Conservation (phyloP, 305 asterid genomes). For the Fraxinus baroniana region DNA sequence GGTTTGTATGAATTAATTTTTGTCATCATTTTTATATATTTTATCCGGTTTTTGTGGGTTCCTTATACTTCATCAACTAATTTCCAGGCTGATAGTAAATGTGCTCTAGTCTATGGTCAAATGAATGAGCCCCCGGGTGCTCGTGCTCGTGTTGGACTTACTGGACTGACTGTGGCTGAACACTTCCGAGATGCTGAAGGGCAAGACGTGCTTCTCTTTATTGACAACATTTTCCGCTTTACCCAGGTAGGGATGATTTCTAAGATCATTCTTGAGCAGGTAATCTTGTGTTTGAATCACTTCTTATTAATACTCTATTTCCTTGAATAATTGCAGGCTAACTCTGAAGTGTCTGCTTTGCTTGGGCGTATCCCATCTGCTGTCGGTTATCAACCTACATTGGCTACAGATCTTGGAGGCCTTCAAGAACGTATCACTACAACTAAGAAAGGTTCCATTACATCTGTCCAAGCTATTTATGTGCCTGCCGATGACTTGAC, state of each 20-base stretch:
- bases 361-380: constrained; percentile 99
- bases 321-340: constrained; percentile 52
- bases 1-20: constrained; percentile 36
- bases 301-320: background rate
- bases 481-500: constrained; percentile 99
- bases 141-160: constrained; percentile 99
- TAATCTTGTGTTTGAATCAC: background rate
- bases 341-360: constrained; percentile 98
- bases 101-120: constrained; percentile 96
- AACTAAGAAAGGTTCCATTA: constrained; percentile 90
- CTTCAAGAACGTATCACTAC: constrained; percentile 98
- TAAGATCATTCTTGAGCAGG: background rate
- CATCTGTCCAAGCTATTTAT: constrained; percentile 95
- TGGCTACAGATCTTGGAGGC: constrained; percentile 99
- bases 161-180: constrained; percentile 95
- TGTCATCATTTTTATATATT: background rate
- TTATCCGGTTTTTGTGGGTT: background rate
- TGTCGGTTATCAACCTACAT: constrained; percentile 94
- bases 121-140: constrained; percentile 99
- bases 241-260: constrained; percentile 60
- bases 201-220: constrained; percentile 98
- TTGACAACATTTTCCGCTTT: constrained; percentile 94
- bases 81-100: constrained; percentile 80
- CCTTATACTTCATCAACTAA: background rate
- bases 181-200: constrained; percentile 99